Base-by-base conservation (phyloP, 2,329 filamentous ascomycete species). In the Penicillium sp. region DNA sequence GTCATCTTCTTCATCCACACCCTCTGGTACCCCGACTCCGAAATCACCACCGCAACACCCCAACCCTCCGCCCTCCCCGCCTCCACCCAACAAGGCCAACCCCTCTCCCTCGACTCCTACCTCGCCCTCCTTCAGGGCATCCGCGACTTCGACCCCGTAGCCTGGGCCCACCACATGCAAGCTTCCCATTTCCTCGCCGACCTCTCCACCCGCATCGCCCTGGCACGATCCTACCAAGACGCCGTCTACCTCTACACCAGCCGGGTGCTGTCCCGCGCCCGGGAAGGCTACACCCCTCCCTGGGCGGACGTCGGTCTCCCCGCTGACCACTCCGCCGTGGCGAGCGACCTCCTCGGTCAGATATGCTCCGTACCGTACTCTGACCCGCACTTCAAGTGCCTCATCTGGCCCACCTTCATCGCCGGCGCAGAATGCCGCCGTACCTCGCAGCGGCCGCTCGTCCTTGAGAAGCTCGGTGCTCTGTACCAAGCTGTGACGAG, bases 151-250 rank as follows among this genome's bases (percentile, higher is more conserved):
- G 71, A 78, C 44, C 71, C 75, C 11, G 60, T 69, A 16, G 60
- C 69, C 47, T 78, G 75, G 75, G 71, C 75, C 35, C 66, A 74
- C 53, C 69, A 73, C 47, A 73, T 77, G 66, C 74, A 77, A 62
- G 61, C 66, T n/a, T 73, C 66, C 56, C 65, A 69, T 39, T 83
- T 81, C 70, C 80, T 84, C 27, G 68, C 76, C 1, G 75, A 79
- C 16, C 70, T 84, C 13, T 75, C 78, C 50, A 72, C 76, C 61
- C 80, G 79, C 53, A 79, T 85, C 52, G 75, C 75, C 54, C 79
- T 84, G 1, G 83, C 75, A 31, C 70, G 67, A 49, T 66, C 73
- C 54, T 77, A 76, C 64, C 73, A 77, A 62, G 69, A 72, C 24
- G 70, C 74, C 43, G 74, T 78, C 49, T 76, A 77, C 58, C 72